phyloP scores from a whole-genome alignment of 768 basidiomycete species.

The Guyanaporus albipodus region DNA sequence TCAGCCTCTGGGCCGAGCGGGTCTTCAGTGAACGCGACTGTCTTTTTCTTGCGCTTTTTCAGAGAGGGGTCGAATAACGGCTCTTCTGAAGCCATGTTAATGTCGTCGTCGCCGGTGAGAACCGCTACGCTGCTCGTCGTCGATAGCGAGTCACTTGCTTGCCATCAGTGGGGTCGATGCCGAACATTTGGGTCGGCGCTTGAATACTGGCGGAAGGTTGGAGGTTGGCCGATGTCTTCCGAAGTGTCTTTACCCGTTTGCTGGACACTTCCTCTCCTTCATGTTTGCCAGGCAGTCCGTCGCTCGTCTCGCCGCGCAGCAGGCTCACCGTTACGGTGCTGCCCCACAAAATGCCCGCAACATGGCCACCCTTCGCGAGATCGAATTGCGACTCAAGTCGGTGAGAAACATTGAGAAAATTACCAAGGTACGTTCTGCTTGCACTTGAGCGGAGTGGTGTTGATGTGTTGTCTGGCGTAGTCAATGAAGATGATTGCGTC shows the following conservation, averaged over 20 bases:
- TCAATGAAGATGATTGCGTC: slow-evolving; percentile 99
- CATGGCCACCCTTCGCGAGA: slow-evolving; percentile 97
- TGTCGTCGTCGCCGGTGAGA: slow-evolving; percentile 16
- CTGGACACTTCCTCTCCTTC: slow-evolving; percentile 2
- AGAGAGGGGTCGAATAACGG: slow-evolving; percentile 81
- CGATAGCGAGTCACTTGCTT: slow-evolving; percentile 9
- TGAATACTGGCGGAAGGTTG: slow-evolving; percentile 16
- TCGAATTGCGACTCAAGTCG: slow-evolving; percentile 94
- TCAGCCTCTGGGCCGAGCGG: slow-evolving; percentile 79
- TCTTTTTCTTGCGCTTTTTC: slow-evolving; percentile 86
- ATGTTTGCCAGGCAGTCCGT: slow-evolving; percentile 53
- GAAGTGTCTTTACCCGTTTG: slow-evolving; percentile 6
- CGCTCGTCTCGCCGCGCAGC: slow-evolving; percentile 40
- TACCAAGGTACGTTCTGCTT: slow-evolving; percentile 69
- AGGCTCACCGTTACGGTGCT: slow-evolving; percentile 35
- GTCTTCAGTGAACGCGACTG: slow-evolving; percentile 81
- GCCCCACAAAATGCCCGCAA: slow-evolving; percentile 58
- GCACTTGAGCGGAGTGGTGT: background rate
- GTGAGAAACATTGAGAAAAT: slow-evolving; percentile 99
- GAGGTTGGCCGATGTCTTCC: slow-evolving; percentile 35
- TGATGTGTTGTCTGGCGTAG: slow-evolving; percentile 36
- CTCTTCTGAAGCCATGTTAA: slow-evolving; percentile 58
- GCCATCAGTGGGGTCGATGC: slow-evolving; percentile 18
- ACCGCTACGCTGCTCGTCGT: slow-evolving; percentile 5
- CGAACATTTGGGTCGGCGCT: slow-evolving; percentile 24